phyloP scores from a whole-genome alignment of 768 basidiomycete species.

The Grammothele lineata region DNA sequence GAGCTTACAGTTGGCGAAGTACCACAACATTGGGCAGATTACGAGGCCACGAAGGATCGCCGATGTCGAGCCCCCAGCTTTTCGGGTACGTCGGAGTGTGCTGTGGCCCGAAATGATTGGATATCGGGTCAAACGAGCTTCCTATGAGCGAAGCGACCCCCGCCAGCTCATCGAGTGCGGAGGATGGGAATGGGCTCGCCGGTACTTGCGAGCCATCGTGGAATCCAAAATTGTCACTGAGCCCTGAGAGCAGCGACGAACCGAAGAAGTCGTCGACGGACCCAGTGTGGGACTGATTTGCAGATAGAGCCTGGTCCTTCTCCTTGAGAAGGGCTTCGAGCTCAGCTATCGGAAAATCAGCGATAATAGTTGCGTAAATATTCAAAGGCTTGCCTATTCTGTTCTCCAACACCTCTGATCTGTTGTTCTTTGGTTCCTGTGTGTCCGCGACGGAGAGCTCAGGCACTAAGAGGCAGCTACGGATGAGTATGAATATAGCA shows the following conservation, averaged over 20 bases:
- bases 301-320: constrained; percentile 25
- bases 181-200: not conserved
- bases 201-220: not conserved
- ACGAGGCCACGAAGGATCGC: constrained; percentile 47
- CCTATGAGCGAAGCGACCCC: constrained; percentile 8
- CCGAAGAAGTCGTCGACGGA: no score
- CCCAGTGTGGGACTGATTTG: no score
- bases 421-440: constrained; percentile 52
- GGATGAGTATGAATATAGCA: not conserved
- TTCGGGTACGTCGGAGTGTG: no score
- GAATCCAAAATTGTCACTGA: not conserved
- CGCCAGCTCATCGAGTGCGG: constrained; percentile 12
- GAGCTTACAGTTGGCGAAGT: constrained; percentile 58
- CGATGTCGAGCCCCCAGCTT: constrained; percentile 11
- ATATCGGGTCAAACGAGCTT: not conserved
- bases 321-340: constrained; percentile 63
- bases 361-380: no score
- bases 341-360: constrained; percentile 43
- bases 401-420: constrained; percentile 60
- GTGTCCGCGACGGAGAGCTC: constrained; percentile 31
- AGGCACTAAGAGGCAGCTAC: no score
- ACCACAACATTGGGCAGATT: constrained; percentile 59
- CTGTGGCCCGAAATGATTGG: no score
- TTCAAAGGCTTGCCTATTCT: constrained; percentile 53
- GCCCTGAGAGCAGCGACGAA: not conserved